Percentiles rank a stretch among this genome's conserved stretches.
These are phyloP conservation scores for Blepharisma stoltei DNA, from an alignment of 73 alveolate species.

Conservation along the genomic window DNA sequence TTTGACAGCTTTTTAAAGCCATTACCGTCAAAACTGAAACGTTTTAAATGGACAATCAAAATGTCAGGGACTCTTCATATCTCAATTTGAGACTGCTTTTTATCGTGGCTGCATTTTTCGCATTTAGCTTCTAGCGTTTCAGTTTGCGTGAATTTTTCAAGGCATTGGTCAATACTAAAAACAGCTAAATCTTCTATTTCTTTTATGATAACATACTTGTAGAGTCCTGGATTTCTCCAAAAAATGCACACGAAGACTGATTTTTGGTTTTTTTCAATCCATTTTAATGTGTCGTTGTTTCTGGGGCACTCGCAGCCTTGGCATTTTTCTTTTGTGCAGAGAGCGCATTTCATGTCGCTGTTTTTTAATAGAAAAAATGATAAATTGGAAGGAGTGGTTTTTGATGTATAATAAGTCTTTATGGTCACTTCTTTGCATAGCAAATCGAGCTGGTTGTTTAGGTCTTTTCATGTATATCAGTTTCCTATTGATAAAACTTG, in stretches of 20 bases:
- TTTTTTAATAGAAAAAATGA: neutral
- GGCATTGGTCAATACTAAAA: neutral
- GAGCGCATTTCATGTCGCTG: neutral
- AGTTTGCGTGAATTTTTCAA: neutral
- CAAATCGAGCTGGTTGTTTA: neutral
- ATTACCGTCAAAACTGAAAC: conserved; percentile 48
- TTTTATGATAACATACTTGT: neutral
- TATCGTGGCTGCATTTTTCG: neutral
- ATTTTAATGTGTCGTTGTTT: neutral
- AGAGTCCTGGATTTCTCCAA: neutral
- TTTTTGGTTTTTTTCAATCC: neutral
- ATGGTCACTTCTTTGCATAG: too few species aligned
- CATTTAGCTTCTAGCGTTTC: conserved; percentile 1
- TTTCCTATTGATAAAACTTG: neutral
- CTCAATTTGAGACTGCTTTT: conserved; percentile 1
- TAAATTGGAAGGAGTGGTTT: too few species aligned
- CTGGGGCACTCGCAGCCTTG: neutral
- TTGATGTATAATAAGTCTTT: too few species aligned
- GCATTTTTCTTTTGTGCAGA: conserved; percentile 9
- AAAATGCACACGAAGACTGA: neutral
- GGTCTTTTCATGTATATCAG: conserved; percentile 7
- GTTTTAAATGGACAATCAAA: conserved; percentile 49
- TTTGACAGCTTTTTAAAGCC: conserved; percentile 50
- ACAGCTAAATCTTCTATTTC: neutral
- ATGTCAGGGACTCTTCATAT: conserved; percentile 50